Percentiles rank a stretch among this genome's conserved stretches.
phyloP scores from a whole-genome alignment of 768 basidiomycete genomes.

The Collybia mongolica region DNA sequence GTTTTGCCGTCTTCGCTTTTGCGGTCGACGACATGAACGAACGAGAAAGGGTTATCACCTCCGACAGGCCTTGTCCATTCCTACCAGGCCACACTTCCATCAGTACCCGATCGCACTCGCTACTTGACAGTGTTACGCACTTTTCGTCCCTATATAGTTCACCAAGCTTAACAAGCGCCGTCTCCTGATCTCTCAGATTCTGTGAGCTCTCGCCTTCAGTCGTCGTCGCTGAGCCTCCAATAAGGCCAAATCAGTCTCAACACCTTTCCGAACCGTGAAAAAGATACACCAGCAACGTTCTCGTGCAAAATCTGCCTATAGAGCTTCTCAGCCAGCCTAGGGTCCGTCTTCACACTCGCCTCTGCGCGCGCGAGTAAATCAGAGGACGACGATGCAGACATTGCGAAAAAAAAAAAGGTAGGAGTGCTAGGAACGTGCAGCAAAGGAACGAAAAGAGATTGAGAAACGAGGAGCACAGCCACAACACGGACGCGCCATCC shows the following conservation, averaged over 20 bases:
- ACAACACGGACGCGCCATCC: conserved; percentile 30
- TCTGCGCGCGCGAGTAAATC: conserved; percentile 60
- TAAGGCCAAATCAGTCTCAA: too few relatives aligned
- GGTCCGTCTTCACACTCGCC: conserved; percentile 41
- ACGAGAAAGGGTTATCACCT: conserved; percentile 81
- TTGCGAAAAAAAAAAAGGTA: too few relatives aligned
- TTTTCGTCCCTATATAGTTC: conserved; percentile 84
- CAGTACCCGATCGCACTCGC: too few relatives aligned
- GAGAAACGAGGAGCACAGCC: conserved; percentile 30
- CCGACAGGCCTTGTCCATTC: conserved; percentile 81
- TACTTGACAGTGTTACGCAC: conserved; percentile 45
- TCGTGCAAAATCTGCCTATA: conserved; percentile 67
- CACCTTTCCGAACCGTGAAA: too few relatives aligned
- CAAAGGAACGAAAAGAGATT: too few relatives aligned
- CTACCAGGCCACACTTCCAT: too few relatives aligned
- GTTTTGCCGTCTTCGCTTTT: conserved; percentile 95
- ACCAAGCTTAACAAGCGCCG: conserved; percentile 81
- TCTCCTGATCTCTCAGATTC: conserved; percentile 76
- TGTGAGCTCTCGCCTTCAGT: conserved; percentile 48
- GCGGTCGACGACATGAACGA: conserved; percentile 92
- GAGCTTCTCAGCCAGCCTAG: conserved; percentile 65
- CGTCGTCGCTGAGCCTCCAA: conserved; percentile 25
- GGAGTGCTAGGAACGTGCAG: too few relatives aligned
- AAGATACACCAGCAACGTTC: too few relatives aligned
- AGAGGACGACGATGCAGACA: conserved; percentile 28